These are phyloP conservation scores for Cylindrotheca fusiformis DNA, from an alignment of 108 stramenopile species.

Conservation along the genomic window DNA sequence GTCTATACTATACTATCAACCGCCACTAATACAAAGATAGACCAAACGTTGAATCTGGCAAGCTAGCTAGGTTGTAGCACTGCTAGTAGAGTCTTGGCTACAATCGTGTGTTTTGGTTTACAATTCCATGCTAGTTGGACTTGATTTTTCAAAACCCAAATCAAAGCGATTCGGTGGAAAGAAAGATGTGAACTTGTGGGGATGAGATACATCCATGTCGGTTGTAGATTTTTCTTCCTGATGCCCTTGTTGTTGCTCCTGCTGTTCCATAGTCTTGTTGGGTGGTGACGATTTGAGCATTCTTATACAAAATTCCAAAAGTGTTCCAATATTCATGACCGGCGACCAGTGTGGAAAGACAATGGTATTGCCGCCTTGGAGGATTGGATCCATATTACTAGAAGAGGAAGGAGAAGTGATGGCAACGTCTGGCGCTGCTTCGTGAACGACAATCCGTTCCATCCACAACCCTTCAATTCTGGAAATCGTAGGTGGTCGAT, in stretches of 20 bases:
- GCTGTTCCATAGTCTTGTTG: not conserved
- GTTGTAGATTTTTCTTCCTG: not conserved
- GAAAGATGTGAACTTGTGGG: not conserved
- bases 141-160: conserved; percentile 30
- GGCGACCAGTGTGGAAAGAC: not conserved
- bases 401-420: not conserved
- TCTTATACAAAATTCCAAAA: not conserved
- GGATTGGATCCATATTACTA: not conserved
- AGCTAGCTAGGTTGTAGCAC: too few relatives aligned
- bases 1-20: too few relatives aligned
- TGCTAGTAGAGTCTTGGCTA: too few relatives aligned
- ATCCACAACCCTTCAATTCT: conserved; percentile 30
- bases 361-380: not conserved
- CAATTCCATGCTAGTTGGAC: too few relatives aligned
- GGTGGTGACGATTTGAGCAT: not conserved
- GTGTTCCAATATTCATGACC: not conserved
- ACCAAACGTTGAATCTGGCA: too few relatives aligned
- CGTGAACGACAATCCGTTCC: conserved; percentile 38
- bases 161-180: conserved; percentile 46
- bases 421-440: conserved; percentile 28
- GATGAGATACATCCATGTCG: not conserved
- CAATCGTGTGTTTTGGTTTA: too few relatives aligned
- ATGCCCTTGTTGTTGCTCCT: not conserved
- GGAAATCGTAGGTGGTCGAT: conserved; percentile 49
- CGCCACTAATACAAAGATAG: too few relatives aligned